These are phyloP conservation scores for Pharnaceum exiguum DNA, from an alignment of 148 eudicot species.

Conservation along the genomic window DNA sequence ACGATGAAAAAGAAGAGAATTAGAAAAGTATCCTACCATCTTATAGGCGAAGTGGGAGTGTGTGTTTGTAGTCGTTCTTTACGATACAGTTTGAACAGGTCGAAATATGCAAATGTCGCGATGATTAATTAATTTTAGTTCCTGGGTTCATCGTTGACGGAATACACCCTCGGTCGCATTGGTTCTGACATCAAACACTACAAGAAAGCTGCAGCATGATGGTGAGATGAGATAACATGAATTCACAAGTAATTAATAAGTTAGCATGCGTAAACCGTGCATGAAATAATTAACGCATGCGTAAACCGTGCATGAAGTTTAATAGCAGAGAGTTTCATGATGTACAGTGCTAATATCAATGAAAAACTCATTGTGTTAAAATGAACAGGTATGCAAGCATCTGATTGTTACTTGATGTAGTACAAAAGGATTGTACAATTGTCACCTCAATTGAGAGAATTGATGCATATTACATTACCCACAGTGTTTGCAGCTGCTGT, in stretches of 20 bases:
- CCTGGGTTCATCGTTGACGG: constrained; percentile 90
- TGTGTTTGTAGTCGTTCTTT: no score
- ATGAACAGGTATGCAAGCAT: constrained; percentile 2
- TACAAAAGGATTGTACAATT: background rate
- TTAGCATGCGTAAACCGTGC: constrained; percentile 39
- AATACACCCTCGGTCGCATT: constrained; percentile 81
- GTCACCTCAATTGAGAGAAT: no score
- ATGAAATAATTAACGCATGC: constrained; percentile 58
- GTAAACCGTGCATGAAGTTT: constrained; percentile 81
- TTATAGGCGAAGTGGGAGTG: no score
- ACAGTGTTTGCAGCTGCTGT: no score
- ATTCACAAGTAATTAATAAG: constrained; percentile 73
- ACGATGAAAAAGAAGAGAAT: no score
- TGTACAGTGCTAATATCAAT: constrained; percentile 28
- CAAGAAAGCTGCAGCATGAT: constrained; percentile 74
- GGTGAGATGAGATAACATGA: constrained; percentile 90
- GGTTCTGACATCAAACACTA: constrained; percentile 93
- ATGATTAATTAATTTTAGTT: constrained; percentile 4
- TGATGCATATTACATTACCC: no score
- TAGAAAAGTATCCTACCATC: no score
- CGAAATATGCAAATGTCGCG: no score
- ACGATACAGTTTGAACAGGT: no score
- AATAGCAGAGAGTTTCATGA: constrained; percentile 57
- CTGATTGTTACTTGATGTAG: background rate
- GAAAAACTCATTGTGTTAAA: background rate